Conservation (phyloP, 2,329 filamentous ascomycete genomes). For the Trichophyton simii region DNA sequence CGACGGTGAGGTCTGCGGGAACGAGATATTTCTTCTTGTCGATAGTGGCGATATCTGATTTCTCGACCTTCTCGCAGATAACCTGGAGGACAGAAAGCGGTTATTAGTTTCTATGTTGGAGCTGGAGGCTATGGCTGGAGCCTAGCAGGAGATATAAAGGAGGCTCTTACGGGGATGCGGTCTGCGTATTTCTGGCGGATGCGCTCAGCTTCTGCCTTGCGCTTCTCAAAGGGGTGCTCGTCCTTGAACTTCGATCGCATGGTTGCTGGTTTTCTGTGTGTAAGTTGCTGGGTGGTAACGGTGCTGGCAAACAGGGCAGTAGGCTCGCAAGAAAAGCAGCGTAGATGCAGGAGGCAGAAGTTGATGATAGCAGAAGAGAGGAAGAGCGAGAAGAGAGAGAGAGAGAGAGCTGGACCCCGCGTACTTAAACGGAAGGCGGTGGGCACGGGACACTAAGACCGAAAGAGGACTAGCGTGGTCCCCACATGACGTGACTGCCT, state of each 20-base stretch:
- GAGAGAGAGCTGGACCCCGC: constrained; percentile 4
- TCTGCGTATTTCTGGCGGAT: constrained; percentile 98
- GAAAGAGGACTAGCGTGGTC: background rate
- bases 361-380: background rate
- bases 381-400: background rate
- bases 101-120: background rate
- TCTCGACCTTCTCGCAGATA: constrained; percentile 99
- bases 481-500: constrained; percentile 1
- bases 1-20: constrained; percentile 91
- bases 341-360: background rate
- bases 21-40: constrained; percentile 99
- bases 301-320: background rate
- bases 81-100: constrained; percentile 46
- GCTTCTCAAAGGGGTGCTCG: constrained; percentile 99
- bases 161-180: constrained; percentile 68
- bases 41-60: constrained; percentile 97
- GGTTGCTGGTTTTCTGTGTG: constrained; percentile 28
- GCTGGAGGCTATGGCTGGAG: background rate
- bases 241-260: constrained; percentile 99
- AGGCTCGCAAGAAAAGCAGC: background rate
- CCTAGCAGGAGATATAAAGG: background rate
- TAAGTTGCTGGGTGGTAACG: background rate
- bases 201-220: constrained; percentile 98
- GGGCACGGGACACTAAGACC: constrained; percentile 1
- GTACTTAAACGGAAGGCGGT: constrained; percentile 4